Evolutionary conservation across 768 basidiomycete species (phyloP).

Genomic region (Boletus coccyginus): DNA sequence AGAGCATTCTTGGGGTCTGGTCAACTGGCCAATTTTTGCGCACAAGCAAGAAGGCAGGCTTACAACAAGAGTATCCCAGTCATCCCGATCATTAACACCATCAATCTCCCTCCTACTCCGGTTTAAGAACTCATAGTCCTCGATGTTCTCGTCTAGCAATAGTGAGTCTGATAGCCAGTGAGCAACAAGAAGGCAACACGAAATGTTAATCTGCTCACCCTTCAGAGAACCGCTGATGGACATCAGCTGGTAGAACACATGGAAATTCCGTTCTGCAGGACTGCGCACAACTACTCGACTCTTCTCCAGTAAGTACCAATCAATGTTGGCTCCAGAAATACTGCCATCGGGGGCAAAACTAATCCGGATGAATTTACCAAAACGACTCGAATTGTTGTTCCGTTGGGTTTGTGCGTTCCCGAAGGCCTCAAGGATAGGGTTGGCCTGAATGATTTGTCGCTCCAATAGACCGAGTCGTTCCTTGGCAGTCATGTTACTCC

Average conservation of each 20-base stretch:
- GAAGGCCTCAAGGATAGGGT: conserved; percentile 96
- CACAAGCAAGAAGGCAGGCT: conserved; percentile 1
- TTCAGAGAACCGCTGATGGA: conserved; percentile 70
- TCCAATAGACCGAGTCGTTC: conserved; percentile 86
- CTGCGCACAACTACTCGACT: conserved; percentile 88
- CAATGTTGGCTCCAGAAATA: conserved; percentile 96
- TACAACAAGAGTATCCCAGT: conserved; percentile 81
- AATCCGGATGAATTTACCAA: conserved; percentile 97
- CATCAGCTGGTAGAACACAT: conserved; percentile 95
- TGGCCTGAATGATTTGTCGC: conserved; percentile 94
- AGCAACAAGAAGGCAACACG: conserved; percentile 3
- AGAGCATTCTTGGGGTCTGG: conserved; percentile 59
- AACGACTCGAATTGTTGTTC: conserved; percentile 98
- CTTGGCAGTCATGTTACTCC: conserved; percentile 54
- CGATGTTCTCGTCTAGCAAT: conserved; percentile 68
- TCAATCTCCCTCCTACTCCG: conserved; percentile 90
- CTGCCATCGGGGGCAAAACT: conserved; percentile 91
- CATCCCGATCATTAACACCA: conserved; percentile 87
- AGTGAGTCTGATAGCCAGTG: conserved; percentile 52
- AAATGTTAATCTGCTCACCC: conserved; percentile 41
- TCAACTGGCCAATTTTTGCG: conserved; percentile 3
- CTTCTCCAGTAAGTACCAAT: conserved; percentile 99
- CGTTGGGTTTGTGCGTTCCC: conserved; percentile 98
- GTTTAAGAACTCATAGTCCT: conserved; percentile 89
- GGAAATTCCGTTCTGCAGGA: conserved; percentile 89